Evolutionary conservation across 192 early-diverging fungal species (phyloP), one percentile per base, ranked within the genome.

Genomic region (Coemansia sp.): DNA sequence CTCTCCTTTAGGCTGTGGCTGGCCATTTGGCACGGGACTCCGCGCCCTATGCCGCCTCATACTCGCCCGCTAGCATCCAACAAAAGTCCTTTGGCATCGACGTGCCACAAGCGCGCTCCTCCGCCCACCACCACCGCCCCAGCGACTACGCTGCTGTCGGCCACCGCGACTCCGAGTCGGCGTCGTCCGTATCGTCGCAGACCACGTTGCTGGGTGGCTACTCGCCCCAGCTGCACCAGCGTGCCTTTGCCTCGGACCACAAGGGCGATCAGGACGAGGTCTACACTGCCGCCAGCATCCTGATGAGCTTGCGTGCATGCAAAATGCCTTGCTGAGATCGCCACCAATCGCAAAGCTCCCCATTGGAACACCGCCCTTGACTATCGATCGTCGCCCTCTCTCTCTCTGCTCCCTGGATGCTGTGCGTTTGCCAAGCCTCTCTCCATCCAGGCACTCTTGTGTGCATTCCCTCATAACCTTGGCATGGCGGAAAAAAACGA

Each of bases 271-370:
- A 75, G 47, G 78, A 81, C 36, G 78, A 81, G 33, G 78, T 81
- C 37, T 81, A 72, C 42, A 59, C 69, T n/a, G 78, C 78, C 2
- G 78, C 78, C 25, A 81, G 73, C 64, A 81, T 81, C 37, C 67
- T 81, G 78, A 81, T 81, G 78, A 81, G 78, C 64, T 37, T 81
- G 50, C 78, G 78, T 18, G 64, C 78, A 3, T 81, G 73, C 78
- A 81, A 75, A 61, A 65, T 73, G 73, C 73, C 78, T 8, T 81
- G 78, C 66, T 81, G 57, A 60, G 26, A 8, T 21, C 43, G 8
- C 42, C 39, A 18, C 43, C 43, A 45, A 45, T 45, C 43, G 43
- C 43, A 45, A 45, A 45, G 43, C 43, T 45, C 43, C 43, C 43
- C 43, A 45, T 45, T 45, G 43, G 43, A 45, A 45, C 43, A 20